Evolutionary conservation across 352 stramenopile species (phyloP).

Genomic region (Globisporangium rhizosaccharum): DNA sequence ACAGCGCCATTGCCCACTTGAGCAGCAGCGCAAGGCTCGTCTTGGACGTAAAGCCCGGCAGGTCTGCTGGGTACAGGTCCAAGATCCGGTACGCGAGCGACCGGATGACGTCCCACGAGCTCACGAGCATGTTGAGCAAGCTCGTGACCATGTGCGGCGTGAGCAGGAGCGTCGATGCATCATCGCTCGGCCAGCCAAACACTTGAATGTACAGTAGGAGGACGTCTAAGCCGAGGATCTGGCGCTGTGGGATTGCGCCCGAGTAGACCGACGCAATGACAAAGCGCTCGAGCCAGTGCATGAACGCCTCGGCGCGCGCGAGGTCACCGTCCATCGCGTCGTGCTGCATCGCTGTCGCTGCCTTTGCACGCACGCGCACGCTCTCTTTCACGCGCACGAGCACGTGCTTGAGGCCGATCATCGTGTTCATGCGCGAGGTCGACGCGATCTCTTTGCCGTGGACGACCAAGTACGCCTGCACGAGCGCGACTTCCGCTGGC

Average conservation of each 20-base stretch:
- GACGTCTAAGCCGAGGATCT: constrained; percentile 69
- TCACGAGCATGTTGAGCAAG: constrained; percentile 75
- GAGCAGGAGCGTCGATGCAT: constrained; percentile 28
- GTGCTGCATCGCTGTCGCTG: neutral
- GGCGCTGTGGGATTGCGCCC: constrained; percentile 57
- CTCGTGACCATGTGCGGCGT: constrained; percentile 60
- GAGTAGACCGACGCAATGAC: constrained; percentile 59
- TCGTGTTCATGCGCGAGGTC: constrained; percentile 59
- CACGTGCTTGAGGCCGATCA: constrained; percentile 73
- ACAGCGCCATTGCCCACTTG: constrained; percentile 69
- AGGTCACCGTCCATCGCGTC: constrained; percentile 17
- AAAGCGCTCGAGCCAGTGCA: constrained; percentile 65
- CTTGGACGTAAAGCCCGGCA: constrained; percentile 51
- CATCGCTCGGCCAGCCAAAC: constrained; percentile 37
- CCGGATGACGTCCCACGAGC: constrained; percentile 74
- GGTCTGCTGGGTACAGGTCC: constrained; percentile 55
- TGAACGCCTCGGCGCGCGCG: constrained; percentile 39
- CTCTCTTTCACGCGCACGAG: constrained; percentile 73
- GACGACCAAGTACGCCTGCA: constrained; percentile 65
- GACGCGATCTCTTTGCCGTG: constrained; percentile 71
- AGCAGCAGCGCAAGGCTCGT: constrained; percentile 40
- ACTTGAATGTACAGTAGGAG: constrained; percentile 67
- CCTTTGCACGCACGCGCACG: constrained; percentile 34
- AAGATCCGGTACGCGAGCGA: constrained; percentile 61
- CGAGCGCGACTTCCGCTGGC: constrained; percentile 39